phyloP scores from a whole-genome alignment of 768 basidiomycete species.

The Tephrocybe sp. region DNA sequence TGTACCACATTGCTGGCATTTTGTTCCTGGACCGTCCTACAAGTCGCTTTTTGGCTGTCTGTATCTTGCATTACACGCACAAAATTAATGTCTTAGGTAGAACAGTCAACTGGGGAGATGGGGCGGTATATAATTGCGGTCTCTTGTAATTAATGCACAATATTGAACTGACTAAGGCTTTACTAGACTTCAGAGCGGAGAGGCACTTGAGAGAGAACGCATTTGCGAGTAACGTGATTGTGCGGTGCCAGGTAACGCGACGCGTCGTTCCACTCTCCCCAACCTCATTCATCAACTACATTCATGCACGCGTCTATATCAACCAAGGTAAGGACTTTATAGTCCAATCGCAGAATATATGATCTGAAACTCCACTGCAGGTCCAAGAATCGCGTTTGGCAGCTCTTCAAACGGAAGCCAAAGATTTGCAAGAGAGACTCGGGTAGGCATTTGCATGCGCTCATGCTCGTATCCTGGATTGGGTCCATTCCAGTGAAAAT shows the following conservation, averaged over 20 bases:
- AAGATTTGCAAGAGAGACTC: slow-evolving; percentile 24
- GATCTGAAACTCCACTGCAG: slow-evolving; percentile 6
- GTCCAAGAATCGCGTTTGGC: slow-evolving; percentile 25
- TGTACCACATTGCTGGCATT: too few relatives aligned
- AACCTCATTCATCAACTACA: background rate
- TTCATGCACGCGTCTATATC: slow-evolving; percentile 30
- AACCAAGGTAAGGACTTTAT: slow-evolving; percentile 18
- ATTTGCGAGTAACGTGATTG: too few relatives aligned
- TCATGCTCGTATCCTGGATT: background rate
- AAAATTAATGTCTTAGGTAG: too few relatives aligned
- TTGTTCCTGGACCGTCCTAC: too few relatives aligned
- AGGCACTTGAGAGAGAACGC: too few relatives aligned
- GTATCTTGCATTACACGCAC: too few relatives aligned
- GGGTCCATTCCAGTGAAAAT: slow-evolving; percentile 15
- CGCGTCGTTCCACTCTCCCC: background rate
- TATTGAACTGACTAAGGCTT: too few relatives aligned
- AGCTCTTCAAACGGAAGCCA: slow-evolving; percentile 27
- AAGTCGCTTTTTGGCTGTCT: too few relatives aligned
- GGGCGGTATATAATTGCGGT: too few relatives aligned
- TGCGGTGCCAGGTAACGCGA: background rate
- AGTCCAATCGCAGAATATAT: background rate
- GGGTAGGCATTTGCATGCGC: slow-evolving; percentile 21
- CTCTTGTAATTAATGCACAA: too few relatives aligned
- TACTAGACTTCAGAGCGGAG: too few relatives aligned
- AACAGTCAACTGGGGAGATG: too few relatives aligned